These are phyloP conservation scores for Wickerhamomyces queroliae DNA, from an alignment of 805 yeast genomes.

Conservation along the genomic window DNA sequence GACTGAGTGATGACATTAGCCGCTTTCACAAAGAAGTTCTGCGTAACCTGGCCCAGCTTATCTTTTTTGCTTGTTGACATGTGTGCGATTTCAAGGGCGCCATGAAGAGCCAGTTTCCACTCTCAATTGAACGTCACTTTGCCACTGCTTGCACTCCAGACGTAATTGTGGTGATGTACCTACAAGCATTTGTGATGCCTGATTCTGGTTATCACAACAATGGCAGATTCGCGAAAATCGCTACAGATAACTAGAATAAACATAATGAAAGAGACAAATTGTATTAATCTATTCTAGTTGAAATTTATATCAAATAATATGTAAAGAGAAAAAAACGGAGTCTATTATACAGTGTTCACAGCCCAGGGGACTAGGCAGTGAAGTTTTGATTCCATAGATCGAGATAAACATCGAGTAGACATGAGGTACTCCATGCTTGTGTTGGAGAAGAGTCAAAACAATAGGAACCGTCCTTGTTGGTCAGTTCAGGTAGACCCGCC, in stretches of 20 bases:
- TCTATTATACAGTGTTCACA: not conserved
- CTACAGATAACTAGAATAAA: no score
- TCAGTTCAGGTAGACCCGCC: conserved; percentile 92
- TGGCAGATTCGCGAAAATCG: no score
- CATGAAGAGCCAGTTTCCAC: not conserved
- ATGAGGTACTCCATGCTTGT: conserved; percentile 94
- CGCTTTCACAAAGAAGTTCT: conserved; percentile 59
- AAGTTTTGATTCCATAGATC: conserved; percentile 43
- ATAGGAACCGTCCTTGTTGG: conserved; percentile 78
- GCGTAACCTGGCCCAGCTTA: conserved; percentile 21
- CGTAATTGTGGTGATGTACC: no score
- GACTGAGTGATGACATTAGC: conserved; percentile 51
- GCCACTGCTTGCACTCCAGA: no score
- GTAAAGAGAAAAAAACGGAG: not conserved
- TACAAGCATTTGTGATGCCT: no score
- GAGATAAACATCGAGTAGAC: conserved; percentile 72
- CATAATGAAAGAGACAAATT: no score
- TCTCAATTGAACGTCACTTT: not conserved
- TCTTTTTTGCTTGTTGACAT: conserved; percentile 14
- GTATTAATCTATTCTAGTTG: not conserved
- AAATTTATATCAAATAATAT: not conserved
- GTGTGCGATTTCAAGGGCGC: not conserved
- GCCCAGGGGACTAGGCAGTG: conserved; percentile 45
- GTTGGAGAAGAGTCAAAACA: conserved; percentile 91
- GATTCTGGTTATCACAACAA: no score